Percentiles rank a stretch among this genome's conserved stretches.
Evolutionary conservation across 305 asterid genomes (phyloP).

Genomic region (Fraxinus velutina): DNA sequence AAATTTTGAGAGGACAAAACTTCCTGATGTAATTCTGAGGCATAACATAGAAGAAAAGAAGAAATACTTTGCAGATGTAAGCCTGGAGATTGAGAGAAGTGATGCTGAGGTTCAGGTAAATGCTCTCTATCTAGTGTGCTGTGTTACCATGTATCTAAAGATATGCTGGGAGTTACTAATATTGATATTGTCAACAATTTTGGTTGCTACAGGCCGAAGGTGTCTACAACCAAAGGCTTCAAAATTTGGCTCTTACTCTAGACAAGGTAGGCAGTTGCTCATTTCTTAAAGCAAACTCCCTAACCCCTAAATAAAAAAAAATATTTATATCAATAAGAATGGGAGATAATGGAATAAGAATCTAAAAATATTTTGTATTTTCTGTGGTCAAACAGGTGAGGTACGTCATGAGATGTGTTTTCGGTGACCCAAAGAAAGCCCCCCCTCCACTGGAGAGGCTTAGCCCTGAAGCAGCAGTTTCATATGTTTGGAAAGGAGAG

Average conservation of each 20-base stretch:
- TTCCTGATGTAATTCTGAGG: slow-evolving; percentile 75
- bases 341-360: neutral
- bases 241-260: slow-evolving; percentile 93
- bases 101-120: slow-evolving; percentile 97
- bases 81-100: slow-evolving; percentile 76
- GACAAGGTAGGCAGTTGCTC: slow-evolving; percentile 62
- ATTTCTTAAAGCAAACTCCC: neutral
- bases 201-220: slow-evolving; percentile 80
- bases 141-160: neutral
- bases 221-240: slow-evolving; percentile 94
- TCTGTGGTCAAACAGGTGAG: slow-evolving; percentile 58
- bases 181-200: slow-evolving; percentile 11
- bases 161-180: neutral
- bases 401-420: slow-evolving; percentile 92
- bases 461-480: slow-evolving; percentile 65
- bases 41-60: slow-evolving; percentile 91
- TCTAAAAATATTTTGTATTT: slow-evolving; percentile 4
- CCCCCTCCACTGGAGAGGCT: slow-evolving; percentile 95
- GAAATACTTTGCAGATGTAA: slow-evolving; percentile 76
- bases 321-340: neutral
- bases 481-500: slow-evolving; percentile 84
- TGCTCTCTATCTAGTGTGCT: neutral
- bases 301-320: neutral
- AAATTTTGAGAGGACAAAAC: slow-evolving; percentile 89
- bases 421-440: slow-evolving; percentile 89